Evolutionary conservation across 371 early-diverging fungal genomes (phyloP), one percentile per base, ranked within the genome.

Genomic region (Circinella umbellata): DNA sequence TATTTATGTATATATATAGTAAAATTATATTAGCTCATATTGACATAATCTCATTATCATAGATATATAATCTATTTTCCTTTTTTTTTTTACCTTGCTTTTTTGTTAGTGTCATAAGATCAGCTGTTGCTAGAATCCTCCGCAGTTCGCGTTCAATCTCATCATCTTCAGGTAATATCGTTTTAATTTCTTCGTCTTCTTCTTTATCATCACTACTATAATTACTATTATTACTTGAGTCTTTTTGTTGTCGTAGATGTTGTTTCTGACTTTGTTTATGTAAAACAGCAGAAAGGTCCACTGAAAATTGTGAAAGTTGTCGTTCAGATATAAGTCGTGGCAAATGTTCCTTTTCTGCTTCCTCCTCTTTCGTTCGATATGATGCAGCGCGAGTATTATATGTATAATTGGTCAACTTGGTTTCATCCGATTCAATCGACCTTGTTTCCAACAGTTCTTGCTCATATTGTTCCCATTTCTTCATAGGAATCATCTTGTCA

Each of bases 61-160:
- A 34, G 27, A 27, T 27, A 27, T 27, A 27, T 27, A 27, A 27
- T 27, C 2, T 46, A 11, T 4, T 13, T 8, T n/a, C 20, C 10
- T 20, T 11, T 18, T 37, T 49, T n/a, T 49, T 49, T 4, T 66
- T 85, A 89, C 87, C 88, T 84, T 91, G 91, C 73, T 94, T 93
- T 80, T 94, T 93, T 36, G 94, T 92, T 39, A 93, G 80, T 39
- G 83, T 85, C 90, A 92, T 92, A 46, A 95, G 80, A 69, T 95
- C 88, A n/a, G 95, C 88, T 2, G 82, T 91, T 10, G 88, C 73
- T 13, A 98, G 83, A 38, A 97, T 94, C 49, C 83, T 83, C 39
- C 87, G 82, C 64, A 96, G 92, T 77, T 95, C 94, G 55, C 78
- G 80, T 13, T 94, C 84, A 54, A 98, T 86, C 72, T 95, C 93